phyloP scores from a whole-genome alignment of 371 early-diverging fungal species.

The Coemansia sp. region DNA sequence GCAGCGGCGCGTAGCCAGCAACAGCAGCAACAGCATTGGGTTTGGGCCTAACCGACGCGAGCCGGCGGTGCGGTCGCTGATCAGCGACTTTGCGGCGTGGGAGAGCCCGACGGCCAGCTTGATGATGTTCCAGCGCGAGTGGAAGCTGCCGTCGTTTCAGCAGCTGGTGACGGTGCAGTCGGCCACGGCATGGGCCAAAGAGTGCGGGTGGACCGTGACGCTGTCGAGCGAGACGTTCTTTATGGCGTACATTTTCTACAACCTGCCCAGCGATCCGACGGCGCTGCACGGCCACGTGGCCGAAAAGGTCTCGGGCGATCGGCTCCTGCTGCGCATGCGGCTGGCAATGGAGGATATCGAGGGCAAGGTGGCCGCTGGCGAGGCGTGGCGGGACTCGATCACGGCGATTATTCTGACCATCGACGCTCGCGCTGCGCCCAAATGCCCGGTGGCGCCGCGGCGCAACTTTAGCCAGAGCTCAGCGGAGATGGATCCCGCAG shows the following conservation, averaged over 20 bases:
- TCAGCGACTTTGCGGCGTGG: constrained; percentile 50
- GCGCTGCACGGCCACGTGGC: constrained; percentile 27
- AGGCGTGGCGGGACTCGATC: constrained; percentile 44
- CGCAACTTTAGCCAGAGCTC: constrained; percentile 44
- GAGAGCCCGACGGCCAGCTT: constrained; percentile 48
- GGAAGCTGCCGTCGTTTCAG: constrained; percentile 53
- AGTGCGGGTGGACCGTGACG: constrained; percentile 46
- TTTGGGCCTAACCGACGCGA: constrained; percentile 40
- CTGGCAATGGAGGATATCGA: constrained; percentile 49
- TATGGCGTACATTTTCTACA: constrained; percentile 49
- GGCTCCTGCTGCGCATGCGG: constrained; percentile 48
- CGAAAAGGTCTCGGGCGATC: constrained; percentile 41
- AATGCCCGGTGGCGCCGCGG: constrained; percentile 16
- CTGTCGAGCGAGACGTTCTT: constrained; percentile 50
- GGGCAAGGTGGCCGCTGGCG: constrained; percentile 30
- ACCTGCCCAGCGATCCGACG: constrained; percentile 28
- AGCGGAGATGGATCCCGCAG: constrained; percentile 4
- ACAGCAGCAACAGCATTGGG: constrained; percentile 9
- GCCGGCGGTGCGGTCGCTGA: constrained; percentile 34
- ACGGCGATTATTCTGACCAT: constrained; percentile 49
- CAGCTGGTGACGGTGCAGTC: constrained; percentile 43
- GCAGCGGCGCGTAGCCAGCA: constrained; percentile 32
- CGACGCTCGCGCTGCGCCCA: constrained; percentile 43
- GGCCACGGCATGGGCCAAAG: constrained; percentile 48
- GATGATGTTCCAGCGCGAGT: constrained; percentile 53